Base-by-base conservation (phyloP, 805 yeast species). In the Candida berthetii region DNA sequence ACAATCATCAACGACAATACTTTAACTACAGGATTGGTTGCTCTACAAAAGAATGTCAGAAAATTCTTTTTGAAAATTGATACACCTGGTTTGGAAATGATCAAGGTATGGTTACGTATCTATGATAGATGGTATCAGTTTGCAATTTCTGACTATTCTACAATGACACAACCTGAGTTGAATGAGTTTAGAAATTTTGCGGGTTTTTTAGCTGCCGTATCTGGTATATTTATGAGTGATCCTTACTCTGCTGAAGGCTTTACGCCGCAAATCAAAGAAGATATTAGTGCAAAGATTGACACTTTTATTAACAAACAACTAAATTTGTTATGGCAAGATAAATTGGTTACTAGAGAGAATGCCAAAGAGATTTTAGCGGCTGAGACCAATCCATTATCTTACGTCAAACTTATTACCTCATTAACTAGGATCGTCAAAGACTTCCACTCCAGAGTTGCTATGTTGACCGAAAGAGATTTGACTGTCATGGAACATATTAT, bases 201-300 rank as follows among this genome's bases (percentile, higher is more conserved):
- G 2, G 93, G 91, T 8, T 79, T 82, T 45, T 58, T 86, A 45
- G 86, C 88, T 2, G 76, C 88, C 0, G 64, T 82, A 0, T 74
- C 86, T 38, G 88, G 95, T 35, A 69, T 80, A 14, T 74, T 83
- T 42, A 55, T 82, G 41, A 47, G 52, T 27, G 60, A 57, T 37
- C 40, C 45, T 31, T 53, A 46, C 25, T 18, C 25, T 17, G 36
- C 36, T n/a, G 15, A n/a, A n/a, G 31, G n/a, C 3, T 18, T 42
- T 13, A 34, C 49, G 2, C 18, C 28, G 7, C 48, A 46, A 4
- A 52, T 61, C 37, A 57, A 60, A 37, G 52, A 50, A 18, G 61
- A 61, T 29, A 60, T 72, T 35, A 46, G 57, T 18, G 54, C 52
- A 14, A 62, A 67, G 31, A 66, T 75, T 13, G 69, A 71, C 14